phyloP scores from a whole-genome alignment of 176 grass and related monocot genomes.

The Aegilops umbellulata region DNA sequence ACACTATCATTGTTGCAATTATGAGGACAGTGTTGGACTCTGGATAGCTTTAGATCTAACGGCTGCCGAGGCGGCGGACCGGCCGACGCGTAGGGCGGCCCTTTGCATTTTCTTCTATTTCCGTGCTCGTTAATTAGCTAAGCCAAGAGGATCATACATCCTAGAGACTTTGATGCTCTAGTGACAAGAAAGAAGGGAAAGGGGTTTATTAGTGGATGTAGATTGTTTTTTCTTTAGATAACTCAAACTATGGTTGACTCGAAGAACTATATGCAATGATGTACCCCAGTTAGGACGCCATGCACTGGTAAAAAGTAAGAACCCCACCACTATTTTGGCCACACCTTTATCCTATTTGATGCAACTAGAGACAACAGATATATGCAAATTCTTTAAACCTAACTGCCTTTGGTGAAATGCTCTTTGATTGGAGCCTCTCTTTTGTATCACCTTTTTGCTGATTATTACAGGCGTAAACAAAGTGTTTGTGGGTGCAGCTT shows the following conservation, averaged over 20 bases:
- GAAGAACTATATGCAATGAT: slow-evolving; percentile 19
- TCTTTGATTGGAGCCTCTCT: background rate
- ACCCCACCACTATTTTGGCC: slow-evolving; percentile 7
- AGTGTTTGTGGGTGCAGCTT: background rate
- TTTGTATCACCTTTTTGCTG: background rate
- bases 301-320: slow-evolving; percentile 21
- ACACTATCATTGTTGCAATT: too few species aligned
- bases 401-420: slow-evolving; percentile 18
- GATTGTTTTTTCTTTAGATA: background rate
- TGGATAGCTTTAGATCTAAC: too few species aligned
- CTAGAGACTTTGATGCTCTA: slow-evolving; percentile 25
- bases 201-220: background rate
- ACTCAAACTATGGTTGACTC: slow-evolving; percentile 34
- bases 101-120: slow-evolving; percentile 9
- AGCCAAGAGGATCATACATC: slow-evolving; percentile 20
- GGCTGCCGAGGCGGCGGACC: too few species aligned
- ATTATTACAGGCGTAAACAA: background rate
- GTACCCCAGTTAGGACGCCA: slow-evolving; percentile 18
- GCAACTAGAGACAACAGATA: slow-evolving; percentile 19
- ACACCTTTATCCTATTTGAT: slow-evolving; percentile 19
- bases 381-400: slow-evolving; percentile 27
- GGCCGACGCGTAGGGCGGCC: too few species aligned
- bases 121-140: background rate
- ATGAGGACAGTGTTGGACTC: too few species aligned
- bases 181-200: background rate